These are phyloP conservation scores for Ascochyta rabiei DNA, from an alignment of 2,329 filamentous ascomycete genomes.

Conservation along the genomic window DNA sequence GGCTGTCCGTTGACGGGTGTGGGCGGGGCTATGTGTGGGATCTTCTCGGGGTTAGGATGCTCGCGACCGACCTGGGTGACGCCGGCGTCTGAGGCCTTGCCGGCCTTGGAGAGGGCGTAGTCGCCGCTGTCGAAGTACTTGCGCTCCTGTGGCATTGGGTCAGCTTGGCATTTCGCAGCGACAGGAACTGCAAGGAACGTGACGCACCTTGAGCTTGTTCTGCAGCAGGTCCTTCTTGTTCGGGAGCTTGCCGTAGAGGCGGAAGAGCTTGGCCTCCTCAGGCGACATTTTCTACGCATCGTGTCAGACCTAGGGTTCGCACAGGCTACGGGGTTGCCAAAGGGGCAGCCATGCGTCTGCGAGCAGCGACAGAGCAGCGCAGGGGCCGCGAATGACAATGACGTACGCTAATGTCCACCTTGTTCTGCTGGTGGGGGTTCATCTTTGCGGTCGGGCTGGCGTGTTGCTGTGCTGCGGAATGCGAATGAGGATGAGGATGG, in stretches of 20 bases:
- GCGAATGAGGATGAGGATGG: constrained; percentile 13
- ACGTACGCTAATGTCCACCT: constrained; percentile 93
- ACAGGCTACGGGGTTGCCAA: constrained; percentile 3
- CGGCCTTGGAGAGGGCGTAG: constrained; percentile 95
- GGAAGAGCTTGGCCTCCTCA: constrained; percentile 95
- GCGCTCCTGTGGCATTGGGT: constrained; percentile 67
- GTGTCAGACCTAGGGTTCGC: constrained; percentile 25
- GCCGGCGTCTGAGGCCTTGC: constrained; percentile 92
- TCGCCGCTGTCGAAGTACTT: constrained; percentile 97
- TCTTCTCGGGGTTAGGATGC: constrained; percentile 93
- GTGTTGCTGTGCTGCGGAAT: constrained; percentile 16
- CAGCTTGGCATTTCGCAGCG: constrained; percentile 7
- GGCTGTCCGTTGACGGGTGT: constrained; percentile 49
- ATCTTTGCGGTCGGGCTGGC: constrained; percentile 56
- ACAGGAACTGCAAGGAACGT: background rate
- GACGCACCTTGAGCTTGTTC: constrained; percentile 85
- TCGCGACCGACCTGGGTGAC: constrained; percentile 92
- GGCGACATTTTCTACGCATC: constrained; percentile 77
- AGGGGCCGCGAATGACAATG: constrained; percentile 50
- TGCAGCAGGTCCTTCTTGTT: constrained; percentile 95
- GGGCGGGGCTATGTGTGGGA: constrained; percentile 82
- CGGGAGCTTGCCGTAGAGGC: constrained; percentile 96
- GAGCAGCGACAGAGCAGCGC: constrained; percentile 13
- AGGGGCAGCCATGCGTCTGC: constrained; percentile 6
- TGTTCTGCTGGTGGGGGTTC: constrained; percentile 99